Evolutionary conservation across 129 eudicot species (phyloP).

Genomic region (Dittrichia graveolens): DNA sequence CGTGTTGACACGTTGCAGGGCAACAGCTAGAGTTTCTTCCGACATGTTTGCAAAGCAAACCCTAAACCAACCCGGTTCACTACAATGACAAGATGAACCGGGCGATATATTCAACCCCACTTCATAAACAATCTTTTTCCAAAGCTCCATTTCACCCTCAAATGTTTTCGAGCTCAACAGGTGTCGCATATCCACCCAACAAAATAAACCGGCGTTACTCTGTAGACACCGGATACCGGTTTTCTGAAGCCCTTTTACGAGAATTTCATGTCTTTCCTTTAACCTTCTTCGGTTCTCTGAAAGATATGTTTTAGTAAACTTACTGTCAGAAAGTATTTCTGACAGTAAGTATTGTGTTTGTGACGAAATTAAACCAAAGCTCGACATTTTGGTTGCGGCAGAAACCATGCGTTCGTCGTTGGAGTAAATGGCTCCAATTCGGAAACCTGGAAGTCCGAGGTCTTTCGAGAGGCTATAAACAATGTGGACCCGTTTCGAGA

Average conservation of each 20-base stretch:
- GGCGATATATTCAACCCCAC: conserved; percentile 90
- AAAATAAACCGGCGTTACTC: conserved; percentile 82
- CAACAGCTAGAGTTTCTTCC: conserved; percentile 58
- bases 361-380: conserved; percentile 83
- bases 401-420: conserved; percentile 61
- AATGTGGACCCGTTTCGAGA: conserved; percentile 72
- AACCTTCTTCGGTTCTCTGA: conserved; percentile 62
- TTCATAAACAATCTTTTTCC: conserved; percentile 85
- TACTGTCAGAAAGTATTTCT: conserved; percentile 70
- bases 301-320: conserved; percentile 58
- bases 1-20: conserved; percentile 62
- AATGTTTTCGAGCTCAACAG: conserved; percentile 60
- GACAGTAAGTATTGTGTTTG: conserved; percentile 88
- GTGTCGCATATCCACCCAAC: conserved; percentile 96
- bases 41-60: conserved; percentile 94
- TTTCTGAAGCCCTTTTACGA: conserved; percentile 58
- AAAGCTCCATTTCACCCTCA: conserved; percentile 76
- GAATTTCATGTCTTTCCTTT: conserved; percentile 53
- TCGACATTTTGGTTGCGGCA: conserved; percentile 93
- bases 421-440: conserved; percentile 91
- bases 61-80: conserved; percentile 98
- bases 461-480: conserved; percentile 89
- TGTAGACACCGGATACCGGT: conserved; percentile 67
- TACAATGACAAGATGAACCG: conserved; percentile 90
- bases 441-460: conserved; percentile 93